Evolutionary conservation across 2,329 filamentous ascomycete species (phyloP), one percentile per base, ranked within the genome.

Genomic region (Apiospora phragmitis): DNA sequence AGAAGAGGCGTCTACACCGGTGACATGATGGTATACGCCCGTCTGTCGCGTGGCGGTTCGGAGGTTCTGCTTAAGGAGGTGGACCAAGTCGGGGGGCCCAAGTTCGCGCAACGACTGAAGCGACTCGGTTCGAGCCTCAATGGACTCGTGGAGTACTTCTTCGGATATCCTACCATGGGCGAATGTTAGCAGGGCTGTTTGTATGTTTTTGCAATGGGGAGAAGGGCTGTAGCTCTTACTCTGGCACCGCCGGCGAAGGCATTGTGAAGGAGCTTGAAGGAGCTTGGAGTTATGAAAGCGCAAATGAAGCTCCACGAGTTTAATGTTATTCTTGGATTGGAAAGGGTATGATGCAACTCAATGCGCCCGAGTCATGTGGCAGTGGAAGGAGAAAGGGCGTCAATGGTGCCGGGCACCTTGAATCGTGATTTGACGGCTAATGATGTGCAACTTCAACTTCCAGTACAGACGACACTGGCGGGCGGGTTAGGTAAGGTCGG

Each of bases 11-110:
- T 99, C 96, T 79, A 98, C 92, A 72, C 96, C 96, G 49, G 94
- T 97, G 76, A 98, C 95, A 90, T 99, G 96, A 82, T 99, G 96
- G 81, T 99, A 99, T 70, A 98, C 92, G 71, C 96, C 96, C 72
- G 91, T 91, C 93, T 98, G 89, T 78, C 88, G 90, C 67, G 82
- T 85, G 43, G 86, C 82, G 76, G 87, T 90, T 75, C 89, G 84
- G 66, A 87, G 82, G 68, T 86, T 85, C 78, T 90, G 88, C 81
- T 98, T 98, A 77, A 97, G 90, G 70, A 99, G 89, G 83, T 99
- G 96, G 49, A 98, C 95, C 38, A 99, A 88, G 82, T 99, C 96
- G 69, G 96, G 96, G 35, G 96, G 96, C 55, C 96, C 96, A 71
- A 99, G 89, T 87, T 99, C 96, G 79, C 96, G 93, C 73, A 99